Evolutionary conservation across 1,284 basidiomycete species (phyloP).

Genomic region (Leccinum solheimii): DNA sequence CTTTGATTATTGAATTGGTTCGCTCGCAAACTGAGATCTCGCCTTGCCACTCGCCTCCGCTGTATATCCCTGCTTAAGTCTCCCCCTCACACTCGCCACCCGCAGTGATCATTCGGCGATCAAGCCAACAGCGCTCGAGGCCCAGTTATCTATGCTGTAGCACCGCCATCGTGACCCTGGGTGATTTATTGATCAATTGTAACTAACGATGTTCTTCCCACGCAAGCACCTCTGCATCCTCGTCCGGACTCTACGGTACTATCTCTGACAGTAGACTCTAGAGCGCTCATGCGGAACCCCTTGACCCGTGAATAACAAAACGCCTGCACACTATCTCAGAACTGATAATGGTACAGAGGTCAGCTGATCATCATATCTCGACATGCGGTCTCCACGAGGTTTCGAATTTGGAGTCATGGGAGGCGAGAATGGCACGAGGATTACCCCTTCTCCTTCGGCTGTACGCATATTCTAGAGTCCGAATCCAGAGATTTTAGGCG

Average conservation of each 20-base stretch:
- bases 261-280: neutral
- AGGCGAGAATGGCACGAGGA: slow-evolving; percentile 12
- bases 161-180: slow-evolving; percentile 18
- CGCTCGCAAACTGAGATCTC: neutral
- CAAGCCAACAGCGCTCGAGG: slow-evolving; percentile 14
- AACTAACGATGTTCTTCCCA: neutral
- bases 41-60: neutral
- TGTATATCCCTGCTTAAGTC: neutral
- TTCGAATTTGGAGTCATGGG: slow-evolving; percentile 21
- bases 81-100: neutral
- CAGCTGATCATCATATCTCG: slow-evolving; percentile 27
- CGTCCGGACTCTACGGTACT: neutral
- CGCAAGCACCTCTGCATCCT: slow-evolving; percentile 1
- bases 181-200: neutral
- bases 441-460: slow-evolving; percentile 10
- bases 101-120: slow-evolving; percentile 18
- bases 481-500: neutral
- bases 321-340: slow-evolving; percentile 7
- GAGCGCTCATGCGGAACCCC: slow-evolving; percentile 9
- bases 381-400: slow-evolving; percentile 34
- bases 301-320: slow-evolving; percentile 3
- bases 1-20: slow-evolving; percentile 14
- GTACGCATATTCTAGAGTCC: neutral
- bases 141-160: slow-evolving; percentile 4
- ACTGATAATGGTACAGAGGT: slow-evolving; percentile 9